Base-by-base conservation (phyloP, 768 basidiomycete genomes). In the Paxillus involutus region DNA sequence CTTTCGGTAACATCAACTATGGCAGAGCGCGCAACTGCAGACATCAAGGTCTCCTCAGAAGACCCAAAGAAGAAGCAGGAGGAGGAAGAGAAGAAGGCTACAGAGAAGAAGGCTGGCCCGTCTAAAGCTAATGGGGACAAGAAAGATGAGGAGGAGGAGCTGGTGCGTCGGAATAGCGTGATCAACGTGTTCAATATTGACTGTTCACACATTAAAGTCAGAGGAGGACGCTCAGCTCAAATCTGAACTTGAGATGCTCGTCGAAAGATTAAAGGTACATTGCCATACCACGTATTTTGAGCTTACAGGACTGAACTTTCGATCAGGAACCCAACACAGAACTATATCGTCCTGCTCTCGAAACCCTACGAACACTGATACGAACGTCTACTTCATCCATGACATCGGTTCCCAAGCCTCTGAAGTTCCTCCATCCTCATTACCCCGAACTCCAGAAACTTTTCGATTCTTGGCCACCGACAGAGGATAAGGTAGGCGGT, bases 321-420 rank as follows among this genome's bases (percentile, higher is more conserved):
- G 50, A 59, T 56, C 29, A 98, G 96, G 96, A 99, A 85, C 67
- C 89, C 54, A 85, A 97, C 65, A 88, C 85, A 1, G 78, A 82
- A 32, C 79, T 98, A 32, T 93, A 98, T 70, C 79, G 86, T 16
- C 88, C 95, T 21, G 94, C 96, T 26, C 80, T 99, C 13, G 96
- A 99, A 75, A 93, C 93, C 4, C 80, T 99, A 10, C 84, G 96
- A 45, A 94, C 90, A 7, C 78, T 98, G 41, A 98, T 98, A 65
- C 81, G 93, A 65, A 98, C 96, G 6, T 94, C 94, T 11, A 99
- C 97, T 4, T 95, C 92, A 14, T 97, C 94, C 6, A 98, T 99
- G 96, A 99, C 97, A 11, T 95, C 94, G 21, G 96, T 99, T 10
- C 97, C 97, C 1, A 98, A 99, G 76, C 97, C 97, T 29, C 81